Evolutionary conservation across 805 yeast species (phyloP).

Genomic region (Candida anglica): DNA sequence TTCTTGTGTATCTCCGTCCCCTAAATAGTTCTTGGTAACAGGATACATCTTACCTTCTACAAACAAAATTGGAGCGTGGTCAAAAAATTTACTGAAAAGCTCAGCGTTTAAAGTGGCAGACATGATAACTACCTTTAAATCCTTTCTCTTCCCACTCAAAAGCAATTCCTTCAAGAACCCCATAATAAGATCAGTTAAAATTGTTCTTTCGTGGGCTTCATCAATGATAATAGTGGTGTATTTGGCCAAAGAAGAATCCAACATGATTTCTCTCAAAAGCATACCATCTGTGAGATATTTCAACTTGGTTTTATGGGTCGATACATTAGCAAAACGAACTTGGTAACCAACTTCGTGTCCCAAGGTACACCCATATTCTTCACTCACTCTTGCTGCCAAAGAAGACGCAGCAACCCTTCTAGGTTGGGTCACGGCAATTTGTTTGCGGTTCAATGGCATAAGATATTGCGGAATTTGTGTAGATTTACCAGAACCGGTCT

Average conservation of each 20-base stretch:
- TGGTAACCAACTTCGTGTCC: conserved; percentile 90
- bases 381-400: conserved; percentile 87
- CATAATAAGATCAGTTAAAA: conserved; percentile 81
- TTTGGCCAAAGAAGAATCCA: conserved; percentile 56
- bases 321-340: conserved; percentile 81
- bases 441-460: conserved; percentile 48
- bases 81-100: conserved; percentile 73
- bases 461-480: conserved; percentile 94
- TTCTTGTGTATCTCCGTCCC: conserved; percentile 40
- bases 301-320: conserved; percentile 56
- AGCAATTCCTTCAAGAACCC: conserved; percentile 80
- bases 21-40: conserved; percentile 68
- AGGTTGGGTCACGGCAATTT: conserved; percentile 93
- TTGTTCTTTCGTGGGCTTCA: conserved; percentile 97
- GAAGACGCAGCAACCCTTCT: conserved; percentile 97
- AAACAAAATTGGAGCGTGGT: conserved; percentile 74
- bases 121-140: conserved; percentile 77
- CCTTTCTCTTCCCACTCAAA: conserved; percentile 43
- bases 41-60: conserved; percentile 90
- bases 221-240: conserved; percentile 82
- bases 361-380: conserved; percentile 71
- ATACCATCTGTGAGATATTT: conserved; percentile 96
- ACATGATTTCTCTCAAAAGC: conserved; percentile 87
- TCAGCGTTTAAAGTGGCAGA: conserved; percentile 96
- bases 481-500: conserved; percentile 97